Base-by-base conservation (phyloP, 345 rosid genomes). In the Raphanus sativus region DNA sequence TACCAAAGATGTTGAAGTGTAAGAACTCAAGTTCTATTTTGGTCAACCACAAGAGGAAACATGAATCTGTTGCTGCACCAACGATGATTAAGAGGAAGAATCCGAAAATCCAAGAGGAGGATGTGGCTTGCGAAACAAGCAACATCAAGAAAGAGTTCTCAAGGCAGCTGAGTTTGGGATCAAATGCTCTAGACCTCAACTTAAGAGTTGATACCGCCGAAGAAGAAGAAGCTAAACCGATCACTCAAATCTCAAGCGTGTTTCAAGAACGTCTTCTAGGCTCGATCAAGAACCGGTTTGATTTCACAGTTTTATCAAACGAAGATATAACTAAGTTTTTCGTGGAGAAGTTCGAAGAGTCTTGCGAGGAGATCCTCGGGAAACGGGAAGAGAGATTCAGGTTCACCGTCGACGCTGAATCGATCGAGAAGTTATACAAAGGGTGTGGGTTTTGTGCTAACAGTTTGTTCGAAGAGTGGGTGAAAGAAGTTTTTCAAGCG, bases 111-210 rank as follows among this genome's bases (percentile, higher is more conserved):
- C 56, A 77, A 3, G 83, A 84, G 30, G 52, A 45, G 54, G 54
- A 1, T 6, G 74, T 68, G 1, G 65, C 69, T 12, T 40, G 42
- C 6, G 84, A 82, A 6, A 83, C 79, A 40, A 81, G 77, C 59
- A 80, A 62, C 77, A 71, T 60, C 17, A 83, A 81, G 73, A 81
- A 80, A 50, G 86, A 78, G 59, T 75, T 86, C 50, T 86, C 92
- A 12, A 84, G 87, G 71, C 89, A 92, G 74, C 71, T 88, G 59
- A 88, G 85, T 67, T 86, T 84, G 17, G 74, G 65, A 54, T 40
- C 83, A 76, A 89, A 80, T 80, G 71, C 77, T 42, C 89, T 93
- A 42, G 98, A 93, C 75, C 90, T 93, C 8, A 93, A 93, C 85
- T 78, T 86, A 75, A 85, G 75, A 68, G 87, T 88, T 5, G 81